Base-by-base conservation (phyloP, 495 filamentous ascomycete genomes). In the Venustampulla echinocandica region DNA sequence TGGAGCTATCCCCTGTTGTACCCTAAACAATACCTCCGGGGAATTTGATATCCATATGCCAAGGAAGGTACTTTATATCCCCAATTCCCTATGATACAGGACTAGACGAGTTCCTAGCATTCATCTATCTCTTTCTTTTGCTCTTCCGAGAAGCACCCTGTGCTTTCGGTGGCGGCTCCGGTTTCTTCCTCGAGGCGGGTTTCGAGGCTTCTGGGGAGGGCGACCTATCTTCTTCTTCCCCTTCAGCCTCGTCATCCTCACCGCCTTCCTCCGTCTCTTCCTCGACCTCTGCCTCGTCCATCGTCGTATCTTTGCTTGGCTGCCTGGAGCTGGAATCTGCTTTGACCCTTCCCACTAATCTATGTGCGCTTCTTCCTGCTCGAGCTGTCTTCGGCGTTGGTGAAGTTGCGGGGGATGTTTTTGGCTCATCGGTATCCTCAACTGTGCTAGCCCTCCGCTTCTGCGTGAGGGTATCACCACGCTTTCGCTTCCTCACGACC, bases 401-500 rank as follows among this genome's bases (percentile, higher is more conserved):
- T 1, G 55, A 53, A 6, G 24, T 20, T 23, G 44, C 48, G 20
- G 58, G 58, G 27, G 57, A 57, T 5, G 52, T 58, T 25, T 30
- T 48, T 17, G 58, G 64, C 22, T 64, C 67, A 43, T 79, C 76
- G 0, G 75, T 74, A 30, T 76, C 75, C 7, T 79, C 76, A 13
- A 75, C 68, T 10, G 72, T 76, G 45, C 70, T 76, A 21, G 64
- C 64, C 33, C 68, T 62, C n/a, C 65, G 65, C 50, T 62, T 68
- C 23, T 57, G 56, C 36, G 54, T 63, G 14, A 57, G 55, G 10
- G 53, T 53, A 22, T 69, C 60, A 13, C 64, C 66, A 4, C 67
- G 63, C 50, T 69, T 71, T 17, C 72, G 79, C 75, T 71, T 83
- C 71, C 49, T 77, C 62, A 30, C 64, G 64, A 25, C 68, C 61